These are phyloP conservation scores for Delonix regia DNA, from an alignment of 306 rosid species.

Conservation along the genomic window DNA sequence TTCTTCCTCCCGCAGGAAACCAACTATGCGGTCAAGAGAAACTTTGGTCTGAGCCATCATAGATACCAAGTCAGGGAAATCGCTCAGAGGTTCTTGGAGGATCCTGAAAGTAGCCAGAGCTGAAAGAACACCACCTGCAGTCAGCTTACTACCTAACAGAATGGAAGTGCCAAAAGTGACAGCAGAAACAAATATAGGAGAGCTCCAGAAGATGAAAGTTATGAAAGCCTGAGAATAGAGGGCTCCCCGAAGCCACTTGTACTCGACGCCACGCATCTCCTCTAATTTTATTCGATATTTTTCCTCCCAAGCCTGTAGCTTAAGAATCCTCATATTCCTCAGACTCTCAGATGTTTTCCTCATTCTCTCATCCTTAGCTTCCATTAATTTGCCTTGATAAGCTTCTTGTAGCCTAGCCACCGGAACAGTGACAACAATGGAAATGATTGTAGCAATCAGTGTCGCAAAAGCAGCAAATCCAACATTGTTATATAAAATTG, in stretches of 20 bases:
- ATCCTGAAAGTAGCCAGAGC: slow-evolving; percentile 94
- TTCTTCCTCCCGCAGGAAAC: slow-evolving; percentile 86
- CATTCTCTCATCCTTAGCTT: slow-evolving; percentile 94
- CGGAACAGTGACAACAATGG: slow-evolving; percentile 78
- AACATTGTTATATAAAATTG: slow-evolving; percentile 81
- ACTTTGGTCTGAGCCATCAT: slow-evolving; percentile 96
- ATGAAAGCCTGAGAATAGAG: slow-evolving; percentile 87
- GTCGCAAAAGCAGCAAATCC: slow-evolving; percentile 85
- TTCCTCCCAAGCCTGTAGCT: slow-evolving; percentile 92
- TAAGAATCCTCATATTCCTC: slow-evolving; percentile 87
- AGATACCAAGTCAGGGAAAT: slow-evolving; percentile 91
- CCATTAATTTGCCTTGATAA: slow-evolving; percentile 82
- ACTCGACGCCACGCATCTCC: slow-evolving; percentile 87
- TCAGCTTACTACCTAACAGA: slow-evolving; percentile 73
- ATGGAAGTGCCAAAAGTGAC: slow-evolving; percentile 81
- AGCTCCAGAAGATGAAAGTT: slow-evolving; percentile 93
- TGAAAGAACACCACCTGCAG: slow-evolving; percentile 92
- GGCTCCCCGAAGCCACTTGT: slow-evolving; percentile 80
- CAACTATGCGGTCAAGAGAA: slow-evolving; percentile 81
- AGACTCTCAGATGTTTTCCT: slow-evolving; percentile 84
- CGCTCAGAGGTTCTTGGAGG: slow-evolving; percentile 93
- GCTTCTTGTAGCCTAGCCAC: slow-evolving; percentile 78
- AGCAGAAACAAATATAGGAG: slow-evolving; percentile 88
- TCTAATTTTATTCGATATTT: slow-evolving; percentile 64
- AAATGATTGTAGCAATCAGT: slow-evolving; percentile 77